A percentile compares a stretch with the other conserved stretches of the same genome.
Conservation (phyloP, 805 yeast species). For the Wickerhamomyces subpelliculosus region DNA sequence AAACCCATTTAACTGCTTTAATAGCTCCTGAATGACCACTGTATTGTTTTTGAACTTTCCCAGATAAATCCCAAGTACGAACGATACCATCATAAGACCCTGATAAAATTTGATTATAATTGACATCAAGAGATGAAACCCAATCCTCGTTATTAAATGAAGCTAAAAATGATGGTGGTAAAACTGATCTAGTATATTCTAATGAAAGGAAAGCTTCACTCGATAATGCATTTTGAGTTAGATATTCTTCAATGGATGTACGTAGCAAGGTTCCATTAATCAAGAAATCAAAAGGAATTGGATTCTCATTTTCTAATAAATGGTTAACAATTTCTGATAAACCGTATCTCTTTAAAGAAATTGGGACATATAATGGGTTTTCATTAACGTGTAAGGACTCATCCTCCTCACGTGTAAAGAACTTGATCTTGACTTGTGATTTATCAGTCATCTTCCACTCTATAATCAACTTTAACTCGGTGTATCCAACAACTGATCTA, state of each 20-base stretch:
- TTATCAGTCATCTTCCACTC: constrained; percentile 23
- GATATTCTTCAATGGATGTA: constrained; percentile 72
- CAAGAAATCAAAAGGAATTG: constrained; percentile 89
- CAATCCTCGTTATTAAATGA: constrained; percentile 92
- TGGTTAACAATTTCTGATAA: constrained; percentile 94
- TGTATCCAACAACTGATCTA: no score
- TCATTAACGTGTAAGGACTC: constrained; percentile 69
- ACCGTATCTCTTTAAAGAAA: constrained; percentile 80
- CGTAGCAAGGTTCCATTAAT: constrained; percentile 80
- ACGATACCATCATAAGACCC: constrained; percentile 96
- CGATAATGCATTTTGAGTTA: constrained; percentile 70
- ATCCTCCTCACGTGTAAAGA: constrained; percentile 82
- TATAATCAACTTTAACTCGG: no score
- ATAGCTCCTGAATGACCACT: constrained; percentile 88
- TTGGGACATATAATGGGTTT: constrained; percentile 84
- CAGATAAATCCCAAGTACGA: constrained; percentile 78
- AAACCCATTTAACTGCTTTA: constrained; percentile 73
- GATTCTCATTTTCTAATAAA: constrained; percentile 50
- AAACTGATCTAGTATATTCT: constrained; percentile 86
- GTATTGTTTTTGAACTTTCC: constrained; percentile 71
- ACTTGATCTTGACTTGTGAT: constrained; percentile 72
- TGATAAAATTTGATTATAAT: constrained; percentile 52
- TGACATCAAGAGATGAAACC: constrained; percentile 63
- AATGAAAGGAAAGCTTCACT: constrained; percentile 71
- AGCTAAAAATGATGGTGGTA: constrained; percentile 90